phyloP scores from a whole-genome alignment of 2,329 filamentous ascomycete genomes.

The Alternaria novae-zelandiae region DNA sequence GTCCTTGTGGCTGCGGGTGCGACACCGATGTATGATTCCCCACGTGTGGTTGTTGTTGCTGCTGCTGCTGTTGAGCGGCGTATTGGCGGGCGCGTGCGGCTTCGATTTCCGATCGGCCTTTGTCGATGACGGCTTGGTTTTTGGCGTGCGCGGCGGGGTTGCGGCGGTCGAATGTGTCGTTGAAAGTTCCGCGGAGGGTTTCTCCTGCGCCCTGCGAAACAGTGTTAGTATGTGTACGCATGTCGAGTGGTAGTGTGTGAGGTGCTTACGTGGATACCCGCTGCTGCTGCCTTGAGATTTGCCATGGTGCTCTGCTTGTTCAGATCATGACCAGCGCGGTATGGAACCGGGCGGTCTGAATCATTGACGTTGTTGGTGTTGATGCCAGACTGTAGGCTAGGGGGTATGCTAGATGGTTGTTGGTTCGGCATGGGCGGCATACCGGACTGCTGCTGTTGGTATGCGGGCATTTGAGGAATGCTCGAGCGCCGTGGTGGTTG shows the following conservation, averaged over 20 bases:
- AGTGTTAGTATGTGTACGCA: conserved; percentile 5
- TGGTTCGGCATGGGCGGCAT: conserved; percentile 10
- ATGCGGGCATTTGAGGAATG: conserved; percentile 2
- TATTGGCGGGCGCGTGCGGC: conserved; percentile 21
- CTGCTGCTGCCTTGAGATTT: conserved; percentile 43
- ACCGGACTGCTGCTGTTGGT: conserved; percentile 21
- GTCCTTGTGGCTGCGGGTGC: conserved; percentile 1
- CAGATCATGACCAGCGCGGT: conserved; percentile 29
- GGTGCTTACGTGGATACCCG: conserved; percentile 44
- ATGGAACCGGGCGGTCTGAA: conserved; percentile 26
- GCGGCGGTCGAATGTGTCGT: conserved; percentile 41
- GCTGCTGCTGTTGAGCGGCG: conserved; percentile 1
- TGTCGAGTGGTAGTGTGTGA: background rate
- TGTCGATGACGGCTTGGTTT: conserved; percentile 42
- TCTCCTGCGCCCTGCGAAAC: conserved; percentile 41
- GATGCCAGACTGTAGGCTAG: conserved; percentile 5
- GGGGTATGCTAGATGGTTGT: background rate
- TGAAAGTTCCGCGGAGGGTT: conserved; percentile 45
- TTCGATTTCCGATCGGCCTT: conserved; percentile 42
- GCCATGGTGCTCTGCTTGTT: conserved; percentile 40
- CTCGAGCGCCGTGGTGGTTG: background rate
- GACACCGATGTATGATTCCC: conserved; percentile 10
- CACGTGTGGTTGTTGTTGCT: background rate
- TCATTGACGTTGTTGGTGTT: conserved; percentile 16
- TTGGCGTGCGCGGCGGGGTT: conserved; percentile 38